Evolutionary conservation across 2,329 filamentous ascomycete genomes (phyloP), one percentile per base, ranked within the genome.

Genomic region (Neopestalotiopsis rosae): DNA sequence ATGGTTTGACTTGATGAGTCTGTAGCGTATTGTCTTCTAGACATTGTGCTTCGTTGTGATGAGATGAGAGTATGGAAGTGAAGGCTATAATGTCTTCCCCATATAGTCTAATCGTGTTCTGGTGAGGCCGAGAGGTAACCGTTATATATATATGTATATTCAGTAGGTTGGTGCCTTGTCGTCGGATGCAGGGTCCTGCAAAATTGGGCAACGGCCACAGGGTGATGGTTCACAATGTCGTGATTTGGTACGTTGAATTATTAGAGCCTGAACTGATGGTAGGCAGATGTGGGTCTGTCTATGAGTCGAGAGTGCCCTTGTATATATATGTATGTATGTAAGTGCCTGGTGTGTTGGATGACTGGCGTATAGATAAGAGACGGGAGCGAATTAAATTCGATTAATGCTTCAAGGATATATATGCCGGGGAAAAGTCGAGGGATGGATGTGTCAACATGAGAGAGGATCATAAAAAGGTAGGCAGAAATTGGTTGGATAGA

Each of bases 1-100:
- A 81, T 78, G 65, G 78, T 78, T 72, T 79, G 78, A 69, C 76
- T 79, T 52, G 80, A 82, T 69, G 65, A 65, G 66, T 68, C 71
- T 69, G 74, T 71, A 69, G 73, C 76, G 69, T 77, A 75, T 70
- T 80, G 75, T 73, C 79, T 79, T 74, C 74, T 76, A 70, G 77
- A 70, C 77, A 81, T 79, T 70, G 76, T 76, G 76, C 74, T 68
- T 75, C 24, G 78, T 79, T 68, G 72, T 76, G 73, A 49, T 64
- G 17, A 30, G 30, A 20, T 32, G 57, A 10, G 20, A 59, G 49
- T 24, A 28, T 57, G 45, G 28, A 34, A 20, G 10, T 57, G 28
- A 40, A 34, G 45, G 28, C 49, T n/a, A 34, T 40, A 28, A 56
- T 28, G 12, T 40, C 49, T 24, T 66, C 34, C 34, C 34, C 42